phyloP scores from a whole-genome alignment of 129 eudicot genomes.

The Ambrosia trifida region DNA sequence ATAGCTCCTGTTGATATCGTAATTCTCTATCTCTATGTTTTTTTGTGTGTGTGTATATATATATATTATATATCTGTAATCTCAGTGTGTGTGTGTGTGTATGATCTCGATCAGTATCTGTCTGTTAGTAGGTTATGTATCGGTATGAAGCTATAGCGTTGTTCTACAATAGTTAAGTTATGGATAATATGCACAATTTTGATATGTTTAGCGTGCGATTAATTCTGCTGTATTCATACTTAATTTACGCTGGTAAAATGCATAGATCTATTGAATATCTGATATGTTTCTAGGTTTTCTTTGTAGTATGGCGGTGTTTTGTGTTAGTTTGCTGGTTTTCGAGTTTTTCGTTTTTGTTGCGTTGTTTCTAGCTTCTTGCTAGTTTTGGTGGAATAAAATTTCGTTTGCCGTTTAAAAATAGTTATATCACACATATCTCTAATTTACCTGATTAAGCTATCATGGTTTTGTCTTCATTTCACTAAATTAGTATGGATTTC shows the following conservation, averaged over 20 bases:
- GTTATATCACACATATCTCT: no score
- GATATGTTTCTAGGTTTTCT: neutral
- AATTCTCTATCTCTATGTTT: slow-evolving; percentile 16
- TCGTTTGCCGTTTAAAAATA: no score
- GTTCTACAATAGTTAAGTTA: neutral
- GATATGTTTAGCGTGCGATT: neutral
- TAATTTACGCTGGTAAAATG: neutral
- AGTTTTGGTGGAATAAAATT: no score
- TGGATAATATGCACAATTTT: neutral
- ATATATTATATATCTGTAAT: neutral
- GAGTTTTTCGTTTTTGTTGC: no score
- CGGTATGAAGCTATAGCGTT: neutral
- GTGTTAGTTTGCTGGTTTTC: no score
- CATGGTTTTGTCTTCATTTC: no score
- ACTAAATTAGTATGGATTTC: no score
- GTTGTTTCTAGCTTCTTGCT: no score
- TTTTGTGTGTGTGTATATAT: neutral
- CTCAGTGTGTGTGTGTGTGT: neutral
- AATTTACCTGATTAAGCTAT: no score
- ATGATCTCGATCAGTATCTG: neutral
- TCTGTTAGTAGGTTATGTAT: neutral
- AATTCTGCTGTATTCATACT: neutral
- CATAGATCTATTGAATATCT: neutral
- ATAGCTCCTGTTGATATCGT: slow-evolving; percentile 72
- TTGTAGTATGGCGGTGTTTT: no score